phyloP scores from a whole-genome alignment of 2,329 filamentous ascomycete species.

The Akanthomyces dipterigenus region DNA sequence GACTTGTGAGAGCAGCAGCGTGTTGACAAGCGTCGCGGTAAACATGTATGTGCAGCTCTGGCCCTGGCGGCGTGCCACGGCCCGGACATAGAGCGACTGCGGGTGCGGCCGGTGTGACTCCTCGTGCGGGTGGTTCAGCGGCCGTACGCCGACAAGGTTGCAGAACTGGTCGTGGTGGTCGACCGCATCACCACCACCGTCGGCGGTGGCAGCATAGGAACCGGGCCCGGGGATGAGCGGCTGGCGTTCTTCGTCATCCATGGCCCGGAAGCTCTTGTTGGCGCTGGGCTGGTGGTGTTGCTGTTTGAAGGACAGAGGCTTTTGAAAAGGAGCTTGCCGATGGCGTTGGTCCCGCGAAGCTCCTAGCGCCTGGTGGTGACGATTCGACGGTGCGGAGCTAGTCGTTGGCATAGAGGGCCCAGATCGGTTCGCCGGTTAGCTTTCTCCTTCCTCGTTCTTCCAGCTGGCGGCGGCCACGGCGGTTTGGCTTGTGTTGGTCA shows the following conservation, averaged over 20 bases:
- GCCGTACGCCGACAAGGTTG: slow-evolving; percentile 15
- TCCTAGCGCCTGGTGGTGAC: neutral
- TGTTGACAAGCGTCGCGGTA: slow-evolving; percentile 18
- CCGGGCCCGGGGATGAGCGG: slow-evolving; percentile 8
- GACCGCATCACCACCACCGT: neutral
- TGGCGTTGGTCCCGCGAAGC: neutral
- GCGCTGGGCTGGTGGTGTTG: neutral
- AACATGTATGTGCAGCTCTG: slow-evolving; percentile 16
- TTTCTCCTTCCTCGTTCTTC: neutral
- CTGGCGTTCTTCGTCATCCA: slow-evolving; percentile 9
- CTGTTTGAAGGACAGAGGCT: neutral
- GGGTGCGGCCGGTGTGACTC: slow-evolving; percentile 14
- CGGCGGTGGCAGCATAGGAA: neutral
- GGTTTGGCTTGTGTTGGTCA: neutral
- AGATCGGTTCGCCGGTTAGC: neutral
- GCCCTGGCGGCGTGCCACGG: slow-evolving; percentile 12
- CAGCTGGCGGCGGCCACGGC: neutral
- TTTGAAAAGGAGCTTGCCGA: neutral
- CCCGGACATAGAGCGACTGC: slow-evolving; percentile 18
- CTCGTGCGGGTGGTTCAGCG: slow-evolving; percentile 14
- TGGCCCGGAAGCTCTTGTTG: neutral
- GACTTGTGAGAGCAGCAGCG: slow-evolving; percentile 16
- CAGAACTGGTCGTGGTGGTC: slow-evolving; percentile 18
- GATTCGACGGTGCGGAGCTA: neutral
- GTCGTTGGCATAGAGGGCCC: neutral